These are phyloP conservation scores for Suillus tomentosus DNA, from an alignment of 768 basidiomycete genomes.

Conservation along the genomic window DNA sequence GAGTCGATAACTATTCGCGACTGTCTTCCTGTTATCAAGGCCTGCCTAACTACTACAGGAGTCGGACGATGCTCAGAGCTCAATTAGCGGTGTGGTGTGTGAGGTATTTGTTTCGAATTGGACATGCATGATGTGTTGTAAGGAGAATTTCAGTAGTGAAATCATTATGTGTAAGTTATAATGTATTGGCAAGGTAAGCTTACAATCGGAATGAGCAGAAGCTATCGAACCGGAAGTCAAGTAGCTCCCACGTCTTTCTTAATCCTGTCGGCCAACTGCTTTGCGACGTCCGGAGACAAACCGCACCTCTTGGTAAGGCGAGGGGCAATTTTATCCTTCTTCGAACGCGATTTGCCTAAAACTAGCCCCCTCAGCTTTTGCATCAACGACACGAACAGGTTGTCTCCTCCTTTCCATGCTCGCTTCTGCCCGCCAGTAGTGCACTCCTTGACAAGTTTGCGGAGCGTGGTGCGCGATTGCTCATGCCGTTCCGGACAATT, in stretches of 20 bases:
- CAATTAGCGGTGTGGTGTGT: too few relatives aligned
- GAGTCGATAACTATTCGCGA: too few relatives aligned
- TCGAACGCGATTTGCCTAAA: slow-evolving; percentile 20
- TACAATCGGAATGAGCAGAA: background rate
- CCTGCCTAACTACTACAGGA: too few relatives aligned
- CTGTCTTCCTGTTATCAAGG: too few relatives aligned
- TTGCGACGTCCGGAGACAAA: slow-evolving; percentile 27
- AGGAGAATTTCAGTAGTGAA: too few relatives aligned
- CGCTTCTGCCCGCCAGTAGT: slow-evolving; percentile 26
- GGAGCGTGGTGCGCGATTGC: slow-evolving; percentile 32
- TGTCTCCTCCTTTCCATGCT: slow-evolving; percentile 23
- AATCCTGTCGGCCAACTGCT: slow-evolving; percentile 15
- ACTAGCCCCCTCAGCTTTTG: slow-evolving; percentile 20
- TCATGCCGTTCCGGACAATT: slow-evolving; percentile 13
- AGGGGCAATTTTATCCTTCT: slow-evolving; percentile 23
- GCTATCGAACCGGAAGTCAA: background rate
- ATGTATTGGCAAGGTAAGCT: background rate
- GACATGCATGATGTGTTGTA: too few relatives aligned
- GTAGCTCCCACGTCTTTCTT: background rate
- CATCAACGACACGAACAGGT: slow-evolving; percentile 16
- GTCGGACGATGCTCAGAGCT: too few relatives aligned
- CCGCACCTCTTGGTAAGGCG: slow-evolving; percentile 30
- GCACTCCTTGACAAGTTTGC: slow-evolving; percentile 21
- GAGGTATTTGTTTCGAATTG: too few relatives aligned
- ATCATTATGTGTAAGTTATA: background rate